A percentile compares a stretch with the other conserved stretches of the same genome.
Conservation (phyloP, 1,139 yeast species). For the Lodderomyces parapsilosis region DNA sequence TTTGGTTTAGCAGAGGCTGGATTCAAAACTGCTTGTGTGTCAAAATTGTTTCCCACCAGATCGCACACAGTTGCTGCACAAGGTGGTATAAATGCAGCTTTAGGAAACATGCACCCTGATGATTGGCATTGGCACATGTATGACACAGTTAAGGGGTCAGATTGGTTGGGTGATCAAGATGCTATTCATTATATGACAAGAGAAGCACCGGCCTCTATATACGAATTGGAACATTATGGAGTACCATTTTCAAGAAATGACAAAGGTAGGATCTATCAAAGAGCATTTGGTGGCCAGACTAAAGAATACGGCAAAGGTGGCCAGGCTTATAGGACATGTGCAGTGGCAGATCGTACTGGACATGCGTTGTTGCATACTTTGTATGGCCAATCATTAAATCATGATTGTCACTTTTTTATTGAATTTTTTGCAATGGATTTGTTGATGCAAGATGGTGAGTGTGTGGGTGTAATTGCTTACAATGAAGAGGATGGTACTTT, state of each 20-base stretch:
- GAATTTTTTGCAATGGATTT: constrained; percentile 96
- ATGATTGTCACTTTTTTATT: constrained; percentile 95
- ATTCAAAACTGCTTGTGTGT: constrained; percentile 93
- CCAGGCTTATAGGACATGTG: constrained; percentile 98
- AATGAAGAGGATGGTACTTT: constrained; percentile 98
- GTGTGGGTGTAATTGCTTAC: constrained; percentile 96
- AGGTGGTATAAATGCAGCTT: constrained; percentile 98
- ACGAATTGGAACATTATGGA: constrained; percentile 96
- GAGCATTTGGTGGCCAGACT: constrained; percentile 98
- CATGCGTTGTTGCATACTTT: constrained; percentile 94
- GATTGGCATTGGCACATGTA: constrained; percentile 99
- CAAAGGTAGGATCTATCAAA: constrained; percentile 94
- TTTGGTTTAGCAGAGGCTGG: constrained; percentile 97
- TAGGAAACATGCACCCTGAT: constrained; percentile 95
- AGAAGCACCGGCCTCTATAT: constrained; percentile 94
- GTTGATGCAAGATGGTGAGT: constrained; percentile 91
- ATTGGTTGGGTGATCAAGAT: constrained; percentile 99
- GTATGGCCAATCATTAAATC: constrained; percentile 94
- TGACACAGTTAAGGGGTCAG: constrained; percentile 98
- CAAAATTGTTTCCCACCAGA: constrained; percentile 96
- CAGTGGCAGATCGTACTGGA: constrained; percentile 99
- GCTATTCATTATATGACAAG: constrained; percentile 99
- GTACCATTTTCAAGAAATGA: constrained; percentile 97
- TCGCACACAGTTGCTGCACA: constrained; percentile 99
- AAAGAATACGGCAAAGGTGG: constrained; percentile 97